Percentiles rank a stretch among this genome's conserved stretches.
These are phyloP conservation scores for Endocalyx cinctus DNA, from an alignment of 2,329 filamentous ascomycete genomes.

Conservation along the genomic window DNA sequence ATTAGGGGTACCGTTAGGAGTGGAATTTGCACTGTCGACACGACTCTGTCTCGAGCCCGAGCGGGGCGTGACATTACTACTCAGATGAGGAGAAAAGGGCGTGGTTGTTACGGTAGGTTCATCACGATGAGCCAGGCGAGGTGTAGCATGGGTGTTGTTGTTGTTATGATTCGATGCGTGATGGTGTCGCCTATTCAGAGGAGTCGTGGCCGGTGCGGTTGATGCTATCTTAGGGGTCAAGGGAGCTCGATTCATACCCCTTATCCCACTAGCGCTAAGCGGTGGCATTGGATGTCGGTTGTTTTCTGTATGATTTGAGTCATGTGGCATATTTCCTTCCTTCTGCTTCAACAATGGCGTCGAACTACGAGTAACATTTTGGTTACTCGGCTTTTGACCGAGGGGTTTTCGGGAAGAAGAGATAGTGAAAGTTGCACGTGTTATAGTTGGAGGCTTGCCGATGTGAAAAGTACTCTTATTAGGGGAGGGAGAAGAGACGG, in stretches of 20 bases:
- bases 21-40: slow-evolving; percentile 62
- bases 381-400: slow-evolving; percentile 28
- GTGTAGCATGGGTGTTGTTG: too few species aligned
- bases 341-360: slow-evolving; percentile 26
- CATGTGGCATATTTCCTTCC: slow-evolving; percentile 32
- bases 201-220: slow-evolving; percentile 36
- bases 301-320: slow-evolving; percentile 40
- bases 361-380: slow-evolving; percentile 33
- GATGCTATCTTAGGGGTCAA: slow-evolving; percentile 54
- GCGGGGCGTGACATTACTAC: slow-evolving; percentile 70
- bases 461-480: too few species aligned
- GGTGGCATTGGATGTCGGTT: slow-evolving; percentile 63
- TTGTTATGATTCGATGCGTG: too few species aligned
- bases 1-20: slow-evolving; percentile 59
- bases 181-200: slow-evolving; percentile 31
- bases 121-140: too few species aligned
- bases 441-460: too few species aligned
- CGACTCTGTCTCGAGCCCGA: slow-evolving; percentile 70
- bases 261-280: slow-evolving; percentile 57
- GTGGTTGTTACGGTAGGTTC: too few species aligned
- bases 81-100: slow-evolving; percentile 56
- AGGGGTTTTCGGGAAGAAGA: background rate
- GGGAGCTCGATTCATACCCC: slow-evolving; percentile 45
- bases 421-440: too few species aligned
- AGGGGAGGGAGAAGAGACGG: too few species aligned